Base-by-base conservation (phyloP, 257 asterid species). In the Coffea eugenioides region DNA sequence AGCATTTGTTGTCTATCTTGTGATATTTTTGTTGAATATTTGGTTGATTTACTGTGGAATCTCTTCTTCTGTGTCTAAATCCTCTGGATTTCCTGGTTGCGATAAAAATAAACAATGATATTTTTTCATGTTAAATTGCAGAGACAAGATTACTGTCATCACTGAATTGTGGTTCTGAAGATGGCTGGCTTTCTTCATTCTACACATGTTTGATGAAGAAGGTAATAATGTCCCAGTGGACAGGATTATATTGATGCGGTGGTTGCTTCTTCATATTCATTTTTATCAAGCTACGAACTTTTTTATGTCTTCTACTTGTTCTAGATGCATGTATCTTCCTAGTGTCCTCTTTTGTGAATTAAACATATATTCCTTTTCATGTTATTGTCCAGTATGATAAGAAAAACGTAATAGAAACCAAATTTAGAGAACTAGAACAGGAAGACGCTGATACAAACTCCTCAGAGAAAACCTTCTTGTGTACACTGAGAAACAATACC, bases 161-260 rank as follows among this genome's bases (percentile, higher is more conserved):
- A 14, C 85, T 96, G 89, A 95, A 91, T 66, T 94, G 91, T 82
- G 88, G 93, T 79, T 85, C 98, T 52, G 97, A 94, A 87, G 99
- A 93, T 82, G 90, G 93, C 77, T 95, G 99, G 99, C 96, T 95
- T 16, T 91, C 97, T 81, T 95, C 98, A 83, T 96, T 94, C 82
- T 96, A 96, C 80, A 88, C 97, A 81, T 96, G 99, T 87, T 82
- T 96, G 86, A 76, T 92, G 82, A 96, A 96, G 90, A 96, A 96
- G 90, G 99, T 96, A 88, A 83, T 86, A 69, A 69, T 39, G 59
- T 59, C 43, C 61, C 68, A 51, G n/a, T 41, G 20, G 39, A 67
- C 69, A 62, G 75, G 46, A 16, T 76, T 76, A n/a, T 66, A 31
- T 39, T 54, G 3, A 41, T 77, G 61, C 36, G 20, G 25, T n/a